Conservation (phyloP, 495 filamentous ascomycete species). For the Daldinia vernicosa region DNA sequence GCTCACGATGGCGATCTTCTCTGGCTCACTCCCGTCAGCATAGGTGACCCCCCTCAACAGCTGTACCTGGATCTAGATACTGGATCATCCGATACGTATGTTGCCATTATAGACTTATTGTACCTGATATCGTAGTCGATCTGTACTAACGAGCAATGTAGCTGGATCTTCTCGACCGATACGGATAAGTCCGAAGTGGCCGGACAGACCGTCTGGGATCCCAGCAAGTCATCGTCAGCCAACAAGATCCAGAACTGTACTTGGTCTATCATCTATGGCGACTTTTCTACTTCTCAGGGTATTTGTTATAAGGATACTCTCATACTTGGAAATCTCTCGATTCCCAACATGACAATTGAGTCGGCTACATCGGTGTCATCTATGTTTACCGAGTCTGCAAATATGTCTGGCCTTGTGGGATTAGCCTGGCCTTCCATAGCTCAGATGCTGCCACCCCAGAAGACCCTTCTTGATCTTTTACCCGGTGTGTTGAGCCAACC, state of each 20-base stretch:
- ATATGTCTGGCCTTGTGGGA: slow-evolving; percentile 52
- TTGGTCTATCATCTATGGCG: slow-evolving; percentile 78
- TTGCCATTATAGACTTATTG: neutral
- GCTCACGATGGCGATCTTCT: slow-evolving; percentile 60
- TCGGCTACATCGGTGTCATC: slow-evolving; percentile 46
- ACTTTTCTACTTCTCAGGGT: slow-evolving; percentile 53
- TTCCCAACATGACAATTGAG: slow-evolving; percentile 66
- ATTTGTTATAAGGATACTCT: slow-evolving; percentile 53
- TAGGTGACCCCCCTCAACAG: slow-evolving; percentile 75
- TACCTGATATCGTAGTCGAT: neutral
- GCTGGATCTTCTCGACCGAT: slow-evolving; percentile 70
- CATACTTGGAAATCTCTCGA: slow-evolving; percentile 57
- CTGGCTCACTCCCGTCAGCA: slow-evolving; percentile 69
- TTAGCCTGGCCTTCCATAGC: slow-evolving; percentile 49
- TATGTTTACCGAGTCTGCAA: slow-evolving; percentile 38
- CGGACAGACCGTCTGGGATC: slow-evolving; percentile 62
- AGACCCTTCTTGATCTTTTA: slow-evolving; percentile 75
- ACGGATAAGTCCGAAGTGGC: slow-evolving; percentile 52
- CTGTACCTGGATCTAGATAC: slow-evolving; percentile 77
- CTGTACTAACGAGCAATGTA: slow-evolving; percentile 31
- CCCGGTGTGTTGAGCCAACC: slow-evolving; percentile 54
- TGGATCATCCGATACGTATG: slow-evolving; percentile 79
- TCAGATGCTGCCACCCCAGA: slow-evolving; percentile 61
- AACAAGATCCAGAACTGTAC: slow-evolving; percentile 57
- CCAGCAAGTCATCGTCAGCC: slow-evolving; percentile 69